Conservation (phyloP, 306 rosid genomes). For the Hippophae tibetana region DNA sequence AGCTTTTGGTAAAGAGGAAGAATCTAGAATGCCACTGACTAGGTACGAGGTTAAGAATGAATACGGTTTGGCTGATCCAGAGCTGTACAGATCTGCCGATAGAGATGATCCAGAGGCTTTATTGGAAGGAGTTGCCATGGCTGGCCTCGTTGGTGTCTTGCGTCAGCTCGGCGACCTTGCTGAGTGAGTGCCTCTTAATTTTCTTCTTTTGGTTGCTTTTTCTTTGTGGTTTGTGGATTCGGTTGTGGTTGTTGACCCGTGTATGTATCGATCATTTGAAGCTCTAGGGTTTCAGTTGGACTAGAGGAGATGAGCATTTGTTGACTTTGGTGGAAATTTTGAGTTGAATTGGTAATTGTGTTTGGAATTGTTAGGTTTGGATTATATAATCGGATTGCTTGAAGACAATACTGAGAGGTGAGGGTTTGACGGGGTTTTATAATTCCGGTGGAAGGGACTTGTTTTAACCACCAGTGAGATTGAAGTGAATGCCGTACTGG, state of each 20-base stretch:
- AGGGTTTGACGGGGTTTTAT: not conserved
- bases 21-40: conserved; percentile 60
- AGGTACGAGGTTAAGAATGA: conserved; percentile 64
- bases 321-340: conserved; percentile 8
- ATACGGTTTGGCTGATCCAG: conserved; percentile 77
- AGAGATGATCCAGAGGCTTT: conserved; percentile 88
- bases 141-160: conserved; percentile 77
- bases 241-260: not conserved
- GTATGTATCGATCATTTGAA: conserved; percentile 1
- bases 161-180: conserved; percentile 99
- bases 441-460: not conserved
- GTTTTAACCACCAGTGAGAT: not conserved
- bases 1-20: not conserved
- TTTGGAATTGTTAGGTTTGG: conserved; percentile 4
- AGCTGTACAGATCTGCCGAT: conserved; percentile 67
- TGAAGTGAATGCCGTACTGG: conserved; percentile 5
- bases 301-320: conserved; percentile 3
- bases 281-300: conserved; percentile 9
- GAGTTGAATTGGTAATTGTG: conserved; percentile 1
- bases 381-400: too few relatives aligned
- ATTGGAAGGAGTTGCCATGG: conserved; percentile 79
- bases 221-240: not conserved
- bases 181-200: conserved; percentile 42
- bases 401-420: too few relatives aligned
- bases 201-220: not conserved